A percentile compares a stretch with the other conserved stretches of the same genome.
phyloP scores from a whole-genome alignment of 75 land plant genomes.

The Pinus albicaulis region DNA sequence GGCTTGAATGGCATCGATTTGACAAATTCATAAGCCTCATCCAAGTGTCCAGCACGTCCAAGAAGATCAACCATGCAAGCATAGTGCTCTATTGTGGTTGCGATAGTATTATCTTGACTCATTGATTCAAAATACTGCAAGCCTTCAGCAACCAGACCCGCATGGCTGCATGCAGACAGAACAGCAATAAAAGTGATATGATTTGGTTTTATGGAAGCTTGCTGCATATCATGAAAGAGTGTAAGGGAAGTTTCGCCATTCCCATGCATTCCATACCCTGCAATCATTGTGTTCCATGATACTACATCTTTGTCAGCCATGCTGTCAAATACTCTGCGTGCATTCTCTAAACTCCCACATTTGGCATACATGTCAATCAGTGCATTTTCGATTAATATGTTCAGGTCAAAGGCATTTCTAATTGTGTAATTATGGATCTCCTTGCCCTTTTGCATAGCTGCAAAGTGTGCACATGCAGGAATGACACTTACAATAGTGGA shows the following conservation, averaged over 20 bases:
- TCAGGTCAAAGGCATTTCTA: slow-evolving; percentile 11
- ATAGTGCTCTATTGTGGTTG: background rate
- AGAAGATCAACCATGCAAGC: slow-evolving; percentile 1
- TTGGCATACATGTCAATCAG: slow-evolving; percentile 34
- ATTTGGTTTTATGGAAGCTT: slow-evolving; percentile 12
- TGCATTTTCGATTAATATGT: slow-evolving; percentile 20
- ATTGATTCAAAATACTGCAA: background rate
- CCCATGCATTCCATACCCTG: slow-evolving; percentile 25
- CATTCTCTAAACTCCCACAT: slow-evolving; percentile 34
- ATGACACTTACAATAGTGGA: slow-evolving; percentile 16
- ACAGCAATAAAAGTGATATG: background rate
- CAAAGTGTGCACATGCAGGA: slow-evolving; percentile 12
- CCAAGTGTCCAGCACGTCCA: background rate
- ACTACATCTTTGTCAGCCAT: slow-evolving; percentile 32
- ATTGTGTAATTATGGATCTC: slow-evolving; percentile 12
- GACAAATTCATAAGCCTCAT: background rate
- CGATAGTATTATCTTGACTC: background rate
- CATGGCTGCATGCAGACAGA: background rate
- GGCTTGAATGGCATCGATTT: background rate
- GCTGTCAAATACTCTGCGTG: slow-evolving; percentile 17
- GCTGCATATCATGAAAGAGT: slow-evolving; percentile 19
- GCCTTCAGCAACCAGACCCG: background rate
- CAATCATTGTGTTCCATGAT: slow-evolving; percentile 50
- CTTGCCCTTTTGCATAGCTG: slow-evolving; percentile 9
- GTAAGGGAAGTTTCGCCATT: slow-evolving; percentile 14